phyloP scores from a whole-genome alignment of 2,329 filamentous ascomycete genomes.

The Leptosphaerulina australis region DNA sequence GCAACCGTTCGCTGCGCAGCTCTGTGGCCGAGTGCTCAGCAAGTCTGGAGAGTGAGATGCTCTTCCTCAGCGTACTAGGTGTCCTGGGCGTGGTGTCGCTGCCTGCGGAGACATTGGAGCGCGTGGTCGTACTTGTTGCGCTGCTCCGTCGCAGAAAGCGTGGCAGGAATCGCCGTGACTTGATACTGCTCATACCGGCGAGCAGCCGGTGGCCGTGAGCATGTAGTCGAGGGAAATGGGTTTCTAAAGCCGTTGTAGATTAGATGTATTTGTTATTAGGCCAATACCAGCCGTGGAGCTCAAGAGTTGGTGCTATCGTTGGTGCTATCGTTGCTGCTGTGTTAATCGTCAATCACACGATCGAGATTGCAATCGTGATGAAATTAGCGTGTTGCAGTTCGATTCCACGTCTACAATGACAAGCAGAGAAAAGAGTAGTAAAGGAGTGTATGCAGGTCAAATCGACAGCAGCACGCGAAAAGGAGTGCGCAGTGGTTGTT shows the following conservation, averaged over 20 bases:
- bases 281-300: constrained; percentile 1
- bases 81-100: constrained; percentile 27
- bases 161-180: constrained; percentile 40
- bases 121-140: constrained; percentile 31
- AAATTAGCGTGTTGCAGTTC: not conserved
- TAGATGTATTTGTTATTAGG: not conserved
- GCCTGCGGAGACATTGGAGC: constrained; percentile 32
- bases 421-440: not conserved
- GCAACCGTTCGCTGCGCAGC: constrained; percentile 3
- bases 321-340: not conserved
- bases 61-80: constrained; percentile 34
- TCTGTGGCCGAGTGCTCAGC: constrained; percentile 25
- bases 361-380: not conserved
- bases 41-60: constrained; percentile 42
- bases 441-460: constrained; percentile 21
- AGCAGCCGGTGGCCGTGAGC: constrained; percentile 30
- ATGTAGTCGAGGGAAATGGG: constrained; percentile 16
- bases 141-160: constrained; percentile 40
- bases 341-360: constrained; percentile 1
- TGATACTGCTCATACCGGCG: constrained; percentile 44
- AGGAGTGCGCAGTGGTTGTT: not conserved
- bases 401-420: not conserved
- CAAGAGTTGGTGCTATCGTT: too few relatives aligned
- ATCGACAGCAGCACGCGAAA: constrained; percentile 3
- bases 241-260: constrained; percentile 1